These are phyloP conservation scores for Ophiostoma himal-ulmi DNA, from an alignment of 2,329 filamentous ascomycete species.

Conservation along the genomic window DNA sequence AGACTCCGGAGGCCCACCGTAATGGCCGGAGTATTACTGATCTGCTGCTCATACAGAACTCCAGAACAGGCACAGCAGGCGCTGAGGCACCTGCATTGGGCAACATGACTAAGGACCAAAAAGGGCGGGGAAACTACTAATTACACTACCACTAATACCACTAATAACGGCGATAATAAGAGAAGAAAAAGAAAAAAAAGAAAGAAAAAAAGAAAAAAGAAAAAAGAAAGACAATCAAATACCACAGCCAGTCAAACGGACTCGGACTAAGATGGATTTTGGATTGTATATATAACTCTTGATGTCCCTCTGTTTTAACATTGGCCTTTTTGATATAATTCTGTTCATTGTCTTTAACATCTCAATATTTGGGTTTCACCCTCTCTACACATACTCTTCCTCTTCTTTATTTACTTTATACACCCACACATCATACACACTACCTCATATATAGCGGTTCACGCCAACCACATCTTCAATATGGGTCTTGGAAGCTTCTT, in stretches of 20 bases:
- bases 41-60: not conserved
- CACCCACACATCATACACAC: not conserved
- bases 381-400: not conserved
- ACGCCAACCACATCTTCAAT: not conserved
- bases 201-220: not conserved
- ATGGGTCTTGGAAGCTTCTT: slow-evolving; percentile 9
- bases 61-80: not conserved
- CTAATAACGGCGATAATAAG: not conserved
- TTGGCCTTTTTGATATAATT: not conserved
- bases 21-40: not conserved
- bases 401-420: not conserved
- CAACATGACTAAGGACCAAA: not conserved
- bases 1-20: slow-evolving; percentile 8
- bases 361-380: not conserved
- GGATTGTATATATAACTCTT: not conserved
- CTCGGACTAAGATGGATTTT: too few species aligned
- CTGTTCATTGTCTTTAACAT: not conserved
- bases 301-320: not conserved
- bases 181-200: not conserved
- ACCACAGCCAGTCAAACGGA: not conserved
- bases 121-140: not conserved
- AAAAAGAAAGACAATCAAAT: not conserved
- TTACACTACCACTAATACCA: not conserved
- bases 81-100: not conserved
- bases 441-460: not conserved